These are phyloP conservation scores for Penicillium waksmanii DNA, from an alignment of 495 filamentous ascomycete species.

Conservation along the genomic window DNA sequence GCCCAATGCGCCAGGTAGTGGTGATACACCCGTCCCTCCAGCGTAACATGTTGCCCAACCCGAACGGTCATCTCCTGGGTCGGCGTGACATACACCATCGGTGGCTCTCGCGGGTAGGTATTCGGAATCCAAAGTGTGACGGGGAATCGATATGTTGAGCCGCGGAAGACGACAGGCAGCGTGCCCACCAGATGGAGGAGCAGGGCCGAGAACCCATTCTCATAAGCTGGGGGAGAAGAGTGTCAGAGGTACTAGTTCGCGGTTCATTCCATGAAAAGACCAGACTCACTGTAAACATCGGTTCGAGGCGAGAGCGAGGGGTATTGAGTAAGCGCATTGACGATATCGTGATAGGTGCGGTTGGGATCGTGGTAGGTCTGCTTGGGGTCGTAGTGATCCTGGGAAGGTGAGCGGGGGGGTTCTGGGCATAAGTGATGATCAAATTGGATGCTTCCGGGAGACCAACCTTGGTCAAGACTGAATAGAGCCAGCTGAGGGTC, in stretches of 20 bases:
- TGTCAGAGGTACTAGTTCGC: background rate
- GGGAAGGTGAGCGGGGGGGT: background rate
- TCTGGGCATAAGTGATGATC: too few relatives aligned
- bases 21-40: conserved; percentile 94
- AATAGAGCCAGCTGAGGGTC: conserved; percentile 93
- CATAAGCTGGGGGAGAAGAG: conserved; percentile 65
- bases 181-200: conserved; percentile 87
- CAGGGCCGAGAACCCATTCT: conserved; percentile 84
- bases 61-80: conserved; percentile 86
- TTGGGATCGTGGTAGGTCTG: conserved; percentile 91
- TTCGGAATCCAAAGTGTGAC: conserved; percentile 95
- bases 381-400: conserved; percentile 92
- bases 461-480: conserved; percentile 75
- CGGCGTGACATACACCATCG: conserved; percentile 85
- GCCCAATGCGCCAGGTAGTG: conserved; percentile 91
- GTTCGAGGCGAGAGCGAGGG: conserved; percentile 87
- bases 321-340: conserved; percentile 77
- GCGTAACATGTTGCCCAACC: conserved; percentile 91
- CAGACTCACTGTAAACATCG: conserved; percentile 85
- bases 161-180: conserved; percentile 84
- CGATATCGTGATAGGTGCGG: conserved; percentile 90
- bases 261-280: background rate
- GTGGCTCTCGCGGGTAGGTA: conserved; percentile 82
- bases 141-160: conserved; percentile 87
- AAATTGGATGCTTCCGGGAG: too few relatives aligned